Percentiles rank a stretch among this genome's conserved stretches.
Conservation (phyloP, 768 basidiomycete genomes). For the Cystoderma amianthinum region DNA sequence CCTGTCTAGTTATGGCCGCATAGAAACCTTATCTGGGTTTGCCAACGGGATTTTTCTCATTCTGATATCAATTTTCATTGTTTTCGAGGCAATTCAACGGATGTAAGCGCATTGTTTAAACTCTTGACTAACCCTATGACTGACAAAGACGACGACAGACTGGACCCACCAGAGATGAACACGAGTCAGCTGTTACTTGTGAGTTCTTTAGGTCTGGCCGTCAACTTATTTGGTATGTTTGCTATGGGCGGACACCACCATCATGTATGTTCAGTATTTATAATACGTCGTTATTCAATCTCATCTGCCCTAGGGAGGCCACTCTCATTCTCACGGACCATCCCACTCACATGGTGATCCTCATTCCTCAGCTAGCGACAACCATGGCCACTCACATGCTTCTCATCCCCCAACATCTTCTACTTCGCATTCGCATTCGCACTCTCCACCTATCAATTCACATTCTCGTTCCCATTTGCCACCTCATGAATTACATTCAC, state of each 20-base stretch:
- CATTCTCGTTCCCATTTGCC: neutral
- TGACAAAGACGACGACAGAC: constrained; percentile 31
- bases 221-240: constrained; percentile 98
- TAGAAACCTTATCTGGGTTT: constrained; percentile 96
- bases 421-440: neutral
- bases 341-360: constrained; percentile 8
- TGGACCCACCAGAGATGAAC: constrained; percentile 97
- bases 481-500: no score
- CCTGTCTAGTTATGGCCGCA: constrained; percentile 75
- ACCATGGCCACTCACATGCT: constrained; percentile 1
- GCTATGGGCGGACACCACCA: constrained; percentile 96
- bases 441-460: neutral
- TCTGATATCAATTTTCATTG: constrained; percentile 94
- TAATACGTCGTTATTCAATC: constrained; percentile 4
- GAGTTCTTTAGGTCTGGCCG: constrained; percentile 81
- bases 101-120: constrained; percentile 43
- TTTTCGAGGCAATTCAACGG: constrained; percentile 95
- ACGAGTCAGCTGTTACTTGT: constrained; percentile 88
- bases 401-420: neutral
- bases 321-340: constrained; percentile 37
- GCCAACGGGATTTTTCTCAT: constrained; percentile 95
- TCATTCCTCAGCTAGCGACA: neutral
- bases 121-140: neutral
- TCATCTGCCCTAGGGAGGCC: constrained; percentile 37
- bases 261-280: constrained; percentile 65